Percentiles rank a stretch among this genome's conserved stretches.
Conservation (phyloP, 345 rosid species). For the Eucalyptus victrix region DNA sequence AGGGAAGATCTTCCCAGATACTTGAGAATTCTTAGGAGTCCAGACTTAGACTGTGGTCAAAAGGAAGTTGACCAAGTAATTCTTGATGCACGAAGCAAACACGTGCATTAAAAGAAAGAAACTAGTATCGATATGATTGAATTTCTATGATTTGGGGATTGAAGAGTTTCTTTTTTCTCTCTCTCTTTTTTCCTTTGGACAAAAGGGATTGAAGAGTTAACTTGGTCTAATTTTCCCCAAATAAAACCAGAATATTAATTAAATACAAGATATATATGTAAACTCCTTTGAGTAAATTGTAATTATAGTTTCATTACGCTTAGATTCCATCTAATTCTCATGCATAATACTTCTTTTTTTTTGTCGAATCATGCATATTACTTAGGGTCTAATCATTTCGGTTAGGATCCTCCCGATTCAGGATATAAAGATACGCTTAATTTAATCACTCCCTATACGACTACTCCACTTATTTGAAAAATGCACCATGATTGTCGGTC, state of each 20-base stretch:
- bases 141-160: background rate
- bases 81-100: background rate
- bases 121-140: background rate
- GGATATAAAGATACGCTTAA: background rate
- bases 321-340: background rate
- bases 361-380: background rate
- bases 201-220: background rate
- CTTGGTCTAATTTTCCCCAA: background rate
- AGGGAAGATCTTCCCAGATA: background rate
- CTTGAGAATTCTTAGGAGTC: background rate
- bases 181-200: too few species aligned
- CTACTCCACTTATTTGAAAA: background rate
- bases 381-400: background rate
- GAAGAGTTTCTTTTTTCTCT: too few species aligned
- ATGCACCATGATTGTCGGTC: too few species aligned
- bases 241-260: background rate
- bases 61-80: background rate
- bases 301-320: background rate
- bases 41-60: background rate
- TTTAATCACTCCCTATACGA: background rate
- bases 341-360: background rate
- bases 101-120: background rate
- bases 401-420: background rate
- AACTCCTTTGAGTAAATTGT: background rate
- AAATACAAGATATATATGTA: background rate